Base-by-base conservation (phyloP, 768 basidiomycete genomes). In the Thelephora aurantiotincta region DNA sequence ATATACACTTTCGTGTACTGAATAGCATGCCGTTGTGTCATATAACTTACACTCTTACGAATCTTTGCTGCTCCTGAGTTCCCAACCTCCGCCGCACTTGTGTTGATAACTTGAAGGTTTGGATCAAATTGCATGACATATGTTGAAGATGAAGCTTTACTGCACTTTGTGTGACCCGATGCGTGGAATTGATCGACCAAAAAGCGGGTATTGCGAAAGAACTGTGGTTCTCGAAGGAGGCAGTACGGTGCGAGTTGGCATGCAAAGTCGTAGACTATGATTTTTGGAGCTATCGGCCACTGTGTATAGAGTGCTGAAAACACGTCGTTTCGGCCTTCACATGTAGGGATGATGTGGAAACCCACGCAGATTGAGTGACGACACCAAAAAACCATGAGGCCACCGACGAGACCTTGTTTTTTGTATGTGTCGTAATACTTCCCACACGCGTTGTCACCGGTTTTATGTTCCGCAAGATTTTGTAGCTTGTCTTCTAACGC, bases 251-350 rank as follows among this genome's bases (percentile, higher is more conserved):
- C 61, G 1, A 65, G 46, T 5, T 53, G 57, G 52, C 63, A 65
- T 2, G 63, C 61, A 46, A 63, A 64, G 48, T 64, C 61, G 43
- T 65, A 64, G 11, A 65, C 50, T 3, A 66, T 48, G 5, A 50
- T 38, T 20, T 56, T 51, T 7, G 62, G 65, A 0, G 63, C 57
- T 16, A 26, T 57, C 11, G 51, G 37, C 60, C 61, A 67, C 1
- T 53, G 52, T 1, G 66, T 68, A 12, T 65, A 52, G 1, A 68
- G 52, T 1, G 68, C 66, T 2, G 62, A 66, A 48, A 69, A 69
- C 0, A 68, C 63, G 52, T 68, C 63, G 48, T 69, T 67, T 1
- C 62, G 38, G 3, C 67, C 66, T 50, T 68, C 67, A 1, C 55
- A 60, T 11, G 51, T 41, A 0, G 65, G 67, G 18, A 67, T 69